Evolutionary conservation across 164 flowering plant species (phyloP).

Genomic region (grape (Vitis vinifera)): ASM3070453v1 NC_081820.1:26696501-26697000

Average conservation of each 20-base stretch:
- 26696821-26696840: no score
- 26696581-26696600: no score
- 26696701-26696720: slow-evolving; percentile 37
- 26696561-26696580: no score
- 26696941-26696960: slow-evolving; percentile 33
- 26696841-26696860: no score
- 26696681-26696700: slow-evolving; percentile 33
- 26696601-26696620: not conserved
- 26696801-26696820: no score
- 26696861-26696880: no score
- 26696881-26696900: slow-evolving; percentile 71
- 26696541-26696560: slow-evolving; percentile 34
- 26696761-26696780: slow-evolving; percentile 7
- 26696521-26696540: slow-evolving; percentile 64
- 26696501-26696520: slow-evolving; percentile 73
- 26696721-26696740: slow-evolving; percentile 37
- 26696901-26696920: slow-evolving; percentile 50
- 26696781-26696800: slow-evolving; percentile 1
- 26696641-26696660: slow-evolving; percentile 58
- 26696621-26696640: slow-evolving; percentile 57
- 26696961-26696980: slow-evolving; percentile 49
- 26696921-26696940: slow-evolving; percentile 40
- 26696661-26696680: slow-evolving; percentile 55
- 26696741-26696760: slow-evolving; percentile 42
- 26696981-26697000: slow-evolving; percentile 36